A percentile compares a stretch with the other conserved stretches of the same genome.
These are phyloP conservation scores for Davidsoniella virescens DNA, from an alignment of 2,329 filamentous ascomycete genomes.

Conservation along the genomic window DNA sequence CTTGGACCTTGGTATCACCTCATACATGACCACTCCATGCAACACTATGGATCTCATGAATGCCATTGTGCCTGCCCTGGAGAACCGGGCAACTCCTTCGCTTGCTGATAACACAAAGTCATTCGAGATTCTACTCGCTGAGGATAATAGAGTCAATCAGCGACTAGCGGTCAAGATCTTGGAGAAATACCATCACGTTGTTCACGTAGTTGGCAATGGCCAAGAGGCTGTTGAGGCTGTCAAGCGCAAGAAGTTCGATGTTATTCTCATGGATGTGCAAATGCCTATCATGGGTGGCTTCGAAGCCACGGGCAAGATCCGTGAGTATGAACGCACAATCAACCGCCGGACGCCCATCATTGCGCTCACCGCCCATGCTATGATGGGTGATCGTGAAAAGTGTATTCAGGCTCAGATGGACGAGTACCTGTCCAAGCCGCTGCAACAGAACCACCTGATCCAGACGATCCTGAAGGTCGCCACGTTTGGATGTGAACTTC, in stretches of 20 bases:
- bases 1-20: conserved; percentile 89
- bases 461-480: conserved; percentile 96
- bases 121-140: conserved; percentile 85
- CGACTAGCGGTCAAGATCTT: conserved; percentile 90
- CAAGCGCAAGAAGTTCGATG: conserved; percentile 82
- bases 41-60: conserved; percentile 88
- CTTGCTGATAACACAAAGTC: conserved; percentile 88
- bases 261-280: conserved; percentile 97
- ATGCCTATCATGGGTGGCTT: conserved; percentile 99
- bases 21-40: conserved; percentile 96
- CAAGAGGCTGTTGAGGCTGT: conserved; percentile 86
- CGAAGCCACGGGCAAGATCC: conserved; percentile 90
- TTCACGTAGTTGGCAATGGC: conserved; percentile 89
- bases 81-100: conserved; percentile 80
- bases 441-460: conserved; percentile 94
- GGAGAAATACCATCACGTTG: conserved; percentile 87
- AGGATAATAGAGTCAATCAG: conserved; percentile 97
- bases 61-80: conserved; percentile 86
- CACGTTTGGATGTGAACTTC: conserved; percentile 68
- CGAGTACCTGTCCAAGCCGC: conserved; percentile 89
- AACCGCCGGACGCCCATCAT: conserved; percentile 85
- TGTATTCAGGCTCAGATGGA: conserved; percentile 99
- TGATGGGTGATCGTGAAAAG: conserved; percentile 96
- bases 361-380: conserved; percentile 89
- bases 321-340: conserved; percentile 77